A percentile compares a stretch with the other conserved stretches of the same genome.
phyloP scores from a whole-genome alignment of 306 rosid species.

The Datisca glomerata region DNA sequence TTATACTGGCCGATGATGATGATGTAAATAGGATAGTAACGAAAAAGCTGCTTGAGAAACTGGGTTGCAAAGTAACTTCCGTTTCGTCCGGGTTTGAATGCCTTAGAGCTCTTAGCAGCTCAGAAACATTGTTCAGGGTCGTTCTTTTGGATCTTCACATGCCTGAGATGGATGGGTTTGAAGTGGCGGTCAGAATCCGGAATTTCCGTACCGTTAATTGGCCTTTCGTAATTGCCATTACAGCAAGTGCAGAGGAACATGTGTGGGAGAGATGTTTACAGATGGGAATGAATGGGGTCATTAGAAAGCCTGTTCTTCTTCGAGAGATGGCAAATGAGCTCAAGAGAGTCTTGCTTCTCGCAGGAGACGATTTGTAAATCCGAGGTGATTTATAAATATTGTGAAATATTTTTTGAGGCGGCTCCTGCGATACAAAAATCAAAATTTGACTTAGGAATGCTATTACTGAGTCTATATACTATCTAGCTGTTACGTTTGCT shows the following conservation, averaged over 20 bases:
- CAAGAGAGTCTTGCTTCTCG: constrained; percentile 33
- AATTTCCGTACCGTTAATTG: constrained; percentile 36
- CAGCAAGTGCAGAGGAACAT: constrained; percentile 54
- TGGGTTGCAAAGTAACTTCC: constrained; percentile 58
- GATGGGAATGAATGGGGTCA: constrained; percentile 66
- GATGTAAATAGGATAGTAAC: constrained; percentile 59
- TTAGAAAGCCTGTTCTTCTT: constrained; percentile 58
- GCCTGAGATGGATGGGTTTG: constrained; percentile 84
- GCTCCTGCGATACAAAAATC: too few species aligned
- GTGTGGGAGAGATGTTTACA: constrained; percentile 57
- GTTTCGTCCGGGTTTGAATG: constrained; percentile 73
- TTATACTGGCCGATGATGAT: constrained; percentile 59
- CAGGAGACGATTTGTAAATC: constrained; percentile 38
- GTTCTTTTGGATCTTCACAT: constrained; percentile 67
- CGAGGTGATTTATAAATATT: constrained; percentile 2
- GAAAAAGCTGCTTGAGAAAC: constrained; percentile 69
- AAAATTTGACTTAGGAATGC: too few species aligned
- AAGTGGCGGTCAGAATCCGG: constrained; percentile 50
- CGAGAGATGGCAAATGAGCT: constrained; percentile 58
- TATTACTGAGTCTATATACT: too few species aligned
- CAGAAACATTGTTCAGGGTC: constrained; percentile 28
- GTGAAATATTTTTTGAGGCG: too few species aligned
- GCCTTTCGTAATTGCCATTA: constrained; percentile 66
- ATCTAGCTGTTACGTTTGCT: too few species aligned
- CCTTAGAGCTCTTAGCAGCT: constrained; percentile 27